These are phyloP conservation scores for Stagonosporopsis rhizophila DNA, from an alignment of 2,329 filamentous ascomycete species.

Conservation along the genomic window DNA sequence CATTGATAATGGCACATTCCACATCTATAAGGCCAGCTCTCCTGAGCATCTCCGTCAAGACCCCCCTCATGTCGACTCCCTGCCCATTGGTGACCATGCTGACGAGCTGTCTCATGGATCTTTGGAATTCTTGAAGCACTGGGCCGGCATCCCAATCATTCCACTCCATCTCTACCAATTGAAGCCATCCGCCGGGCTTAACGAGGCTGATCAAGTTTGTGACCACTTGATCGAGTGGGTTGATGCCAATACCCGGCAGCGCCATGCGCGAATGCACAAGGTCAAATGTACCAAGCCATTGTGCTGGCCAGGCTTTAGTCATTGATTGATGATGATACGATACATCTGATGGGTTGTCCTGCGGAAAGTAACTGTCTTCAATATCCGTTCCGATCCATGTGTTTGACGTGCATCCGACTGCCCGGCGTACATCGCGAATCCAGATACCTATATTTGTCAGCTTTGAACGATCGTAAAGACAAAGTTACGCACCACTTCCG, in stretches of 20 bases:
- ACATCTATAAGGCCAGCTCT: not conserved
- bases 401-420: not conserved
- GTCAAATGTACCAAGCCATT: conserved; percentile 20
- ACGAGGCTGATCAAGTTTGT: conserved; percentile 20
- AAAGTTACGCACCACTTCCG: not conserved
- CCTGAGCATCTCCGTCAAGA: conserved; percentile 14
- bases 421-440: not conserved
- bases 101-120: conserved; percentile 16
- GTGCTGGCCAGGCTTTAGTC: conserved; percentile 19
- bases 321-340: conserved; percentile 14
- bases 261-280: conserved; percentile 26
- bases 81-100: conserved; percentile 20
- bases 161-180: conserved; percentile 26
- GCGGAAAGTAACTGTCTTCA: not conserved
- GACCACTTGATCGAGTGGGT: conserved; percentile 15
- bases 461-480: no score
- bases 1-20: conserved; percentile 10
- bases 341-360: not conserved
- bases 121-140: conserved; percentile 7
- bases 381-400: not conserved
- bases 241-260: conserved; percentile 18
- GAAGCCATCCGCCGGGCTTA: conserved; percentile 24
- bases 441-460: not conserved
- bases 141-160: conserved; percentile 15
- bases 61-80: conserved; percentile 20